A percentile compares a stretch with the other conserved stretches of the same genome.
phyloP scores from a whole-genome alignment of 2,329 filamentous ascomycete species.

The Cladosporium sp. region DNA sequence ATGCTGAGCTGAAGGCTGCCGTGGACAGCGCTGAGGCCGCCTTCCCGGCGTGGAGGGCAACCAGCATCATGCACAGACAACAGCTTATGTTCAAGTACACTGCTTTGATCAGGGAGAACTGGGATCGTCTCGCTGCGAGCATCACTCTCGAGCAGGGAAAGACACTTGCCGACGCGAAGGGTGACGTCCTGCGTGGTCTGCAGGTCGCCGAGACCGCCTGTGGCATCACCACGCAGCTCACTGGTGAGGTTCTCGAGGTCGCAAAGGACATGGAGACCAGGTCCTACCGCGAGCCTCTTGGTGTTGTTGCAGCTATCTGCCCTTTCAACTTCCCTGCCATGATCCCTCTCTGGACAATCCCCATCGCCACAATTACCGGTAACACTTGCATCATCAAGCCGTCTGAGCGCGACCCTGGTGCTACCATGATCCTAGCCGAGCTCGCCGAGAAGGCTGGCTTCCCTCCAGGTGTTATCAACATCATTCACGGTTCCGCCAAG shows the following conservation, averaged over 20 bases:
- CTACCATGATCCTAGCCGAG: slow-evolving; percentile 82
- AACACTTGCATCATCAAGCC: slow-evolving; percentile 86
- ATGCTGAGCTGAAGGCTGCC: slow-evolving; percentile 71
- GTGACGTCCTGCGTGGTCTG: slow-evolving; percentile 77
- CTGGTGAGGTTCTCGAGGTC: slow-evolving; percentile 81
- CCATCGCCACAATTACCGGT: slow-evolving; percentile 78
- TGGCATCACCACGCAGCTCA: slow-evolving; percentile 76
- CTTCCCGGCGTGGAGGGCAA: slow-evolving; percentile 71
- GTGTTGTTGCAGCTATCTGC: slow-evolving; percentile 80
- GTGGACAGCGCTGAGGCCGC: slow-evolving; percentile 75
- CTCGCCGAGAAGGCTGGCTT: slow-evolving; percentile 78
- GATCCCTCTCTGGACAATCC: slow-evolving; percentile 91
- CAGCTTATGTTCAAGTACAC: slow-evolving; percentile 89
- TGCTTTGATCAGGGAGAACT: slow-evolving; percentile 75
- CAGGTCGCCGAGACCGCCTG: slow-evolving; percentile 84
- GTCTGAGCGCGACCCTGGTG: slow-evolving; percentile 80
- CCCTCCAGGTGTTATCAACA: slow-evolving; percentile 77
- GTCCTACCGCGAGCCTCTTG: slow-evolving; percentile 77
- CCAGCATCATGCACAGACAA: slow-evolving; percentile 71
- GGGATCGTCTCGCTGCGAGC: slow-evolving; percentile 79
- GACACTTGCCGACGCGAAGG: slow-evolving; percentile 79
- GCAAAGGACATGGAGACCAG: slow-evolving; percentile 88
- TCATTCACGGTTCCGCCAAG: slow-evolving; percentile 77
- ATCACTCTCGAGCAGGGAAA: slow-evolving; percentile 89
- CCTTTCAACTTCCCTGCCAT: slow-evolving; percentile 91